Evolutionary conservation across 805 yeast genomes (phyloP), one percentile per base, ranked within the genome.

Genomic region (Monosporozyma siamensis): DNA sequence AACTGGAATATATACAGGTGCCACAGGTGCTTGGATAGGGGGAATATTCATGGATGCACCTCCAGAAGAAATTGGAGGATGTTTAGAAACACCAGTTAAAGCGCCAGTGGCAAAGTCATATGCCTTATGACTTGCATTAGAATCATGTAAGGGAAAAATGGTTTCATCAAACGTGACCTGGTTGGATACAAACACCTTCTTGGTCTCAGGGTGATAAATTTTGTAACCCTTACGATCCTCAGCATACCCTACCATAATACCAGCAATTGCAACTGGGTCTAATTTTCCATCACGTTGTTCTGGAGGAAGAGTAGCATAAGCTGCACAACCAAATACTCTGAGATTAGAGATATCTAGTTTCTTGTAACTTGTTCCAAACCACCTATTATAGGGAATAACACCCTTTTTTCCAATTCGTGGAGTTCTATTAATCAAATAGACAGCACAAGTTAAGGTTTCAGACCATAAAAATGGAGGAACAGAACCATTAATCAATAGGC

Each of bases 391-490:
- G 2, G 50, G 51, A 23, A 42, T 38, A 4, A 4, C 5, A 10
- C 15, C n/a, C 2, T 43, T 30, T 4, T 26, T 35, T 10, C 26
- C 15, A 6, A 38, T 17, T 5, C 37, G 9, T 4, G 51, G 49
- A 1, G 37, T n/a, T 2, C 38, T 15, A 12, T 51, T 51, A 5
- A 43, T 14, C 2, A 49, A 21, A 30, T 48, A 41, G 3, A 36
- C 51, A 5, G 53, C 39, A 18, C 27, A 23, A 4, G 25, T 15
- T 9, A 51, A 22, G 11, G 52, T 52, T 26, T 51, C 49, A 5
- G 50, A 26, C 55, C 55, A 51, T n/a, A 47, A 32, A 7, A 26
- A 37, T 1, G 42, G 41, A 2, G 50, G 53, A 15, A 52, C 42
- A 1, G 41, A n/a, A 17, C 53, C 43, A 1, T 41, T 46, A 17